phyloP scores from a whole-genome alignment of 169 alveolate species.

The Cryptosporidium viatorum region DNA sequence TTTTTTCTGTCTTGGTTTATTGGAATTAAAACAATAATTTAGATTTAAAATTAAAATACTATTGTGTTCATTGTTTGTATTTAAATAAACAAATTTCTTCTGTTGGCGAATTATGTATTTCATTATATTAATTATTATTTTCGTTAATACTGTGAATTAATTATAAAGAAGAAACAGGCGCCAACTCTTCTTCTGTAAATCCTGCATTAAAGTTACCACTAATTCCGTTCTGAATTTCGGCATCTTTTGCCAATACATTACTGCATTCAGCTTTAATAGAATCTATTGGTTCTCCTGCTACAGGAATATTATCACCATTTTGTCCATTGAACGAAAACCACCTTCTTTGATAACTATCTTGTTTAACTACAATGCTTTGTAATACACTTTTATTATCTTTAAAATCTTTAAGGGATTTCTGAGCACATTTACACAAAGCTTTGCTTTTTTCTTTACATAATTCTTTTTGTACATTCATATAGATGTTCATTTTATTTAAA shows the following conservation, averaged over 20 bases:
- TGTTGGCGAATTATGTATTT: not conserved
- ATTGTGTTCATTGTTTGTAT: too few relatives aligned
- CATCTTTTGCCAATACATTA: not conserved
- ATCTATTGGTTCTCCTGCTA: not conserved
- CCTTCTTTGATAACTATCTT: not conserved
- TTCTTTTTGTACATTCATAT: not conserved
- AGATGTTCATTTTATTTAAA: not conserved
- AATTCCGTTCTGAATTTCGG: not conserved
- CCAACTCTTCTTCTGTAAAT: not conserved
- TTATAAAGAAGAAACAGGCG: not conserved
- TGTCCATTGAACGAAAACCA: not conserved
- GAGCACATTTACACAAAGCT: conserved; percentile 2
- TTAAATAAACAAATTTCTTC: too few relatives aligned
- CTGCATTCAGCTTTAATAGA: not conserved
- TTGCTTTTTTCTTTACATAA: not conserved
- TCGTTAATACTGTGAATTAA: too few relatives aligned
- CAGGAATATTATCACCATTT: not conserved
- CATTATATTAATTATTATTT: too few relatives aligned
- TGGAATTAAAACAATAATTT: too few relatives aligned
- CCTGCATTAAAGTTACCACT: not conserved
- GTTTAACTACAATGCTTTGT: not conserved
- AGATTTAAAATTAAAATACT: too few relatives aligned
- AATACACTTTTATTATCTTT: not conserved
- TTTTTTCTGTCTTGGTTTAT: too few relatives aligned
- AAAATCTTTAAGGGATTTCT: not conserved